Evolutionary conservation across 495 filamentous ascomycete genomes (phyloP).

Genomic region (Penicillium chermesinum): DNA sequence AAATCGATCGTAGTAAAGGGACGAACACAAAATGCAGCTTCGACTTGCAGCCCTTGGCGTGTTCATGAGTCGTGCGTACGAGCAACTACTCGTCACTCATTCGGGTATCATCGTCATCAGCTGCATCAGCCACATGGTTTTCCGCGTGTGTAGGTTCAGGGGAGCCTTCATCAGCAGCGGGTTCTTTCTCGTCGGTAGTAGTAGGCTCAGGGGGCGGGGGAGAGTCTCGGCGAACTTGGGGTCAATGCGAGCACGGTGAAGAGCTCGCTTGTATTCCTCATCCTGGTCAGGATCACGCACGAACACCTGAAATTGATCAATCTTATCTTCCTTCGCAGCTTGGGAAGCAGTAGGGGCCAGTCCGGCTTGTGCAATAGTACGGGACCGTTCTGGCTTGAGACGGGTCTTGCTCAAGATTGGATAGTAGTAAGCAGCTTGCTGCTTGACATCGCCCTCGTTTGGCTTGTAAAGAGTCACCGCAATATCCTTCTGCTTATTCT

Average conservation of each 20-base stretch:
- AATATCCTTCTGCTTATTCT: slow-evolving; percentile 51
- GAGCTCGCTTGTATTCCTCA: slow-evolving; percentile 45
- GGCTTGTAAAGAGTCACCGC: slow-evolving; percentile 60
- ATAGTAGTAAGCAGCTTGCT: slow-evolving; percentile 84
- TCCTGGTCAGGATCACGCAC: slow-evolving; percentile 50
- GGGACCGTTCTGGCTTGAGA: slow-evolving; percentile 51
- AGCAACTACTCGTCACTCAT: slow-evolving; percentile 26
- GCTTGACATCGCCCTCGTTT: slow-evolving; percentile 42
- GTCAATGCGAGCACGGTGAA: slow-evolving; percentile 41
- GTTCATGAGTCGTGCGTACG: too few species aligned
- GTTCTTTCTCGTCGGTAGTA: slow-evolving; percentile 19
- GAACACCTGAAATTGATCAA: slow-evolving; percentile 52
- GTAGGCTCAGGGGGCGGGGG: slow-evolving; percentile 34
- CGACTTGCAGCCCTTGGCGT: not conserved
- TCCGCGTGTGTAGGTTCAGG: slow-evolving; percentile 2
- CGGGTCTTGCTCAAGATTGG: slow-evolving; percentile 69
- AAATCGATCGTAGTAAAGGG: not conserved
- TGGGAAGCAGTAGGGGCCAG: slow-evolving; percentile 34
- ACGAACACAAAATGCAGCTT: not conserved
- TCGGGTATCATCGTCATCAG: slow-evolving; percentile 14
- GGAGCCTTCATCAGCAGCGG: slow-evolving; percentile 8
- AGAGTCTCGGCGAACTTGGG: slow-evolving; percentile 39
- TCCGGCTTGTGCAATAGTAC: slow-evolving; percentile 46
- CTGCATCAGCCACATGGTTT: slow-evolving; percentile 4
- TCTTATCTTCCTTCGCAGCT: slow-evolving; percentile 39